These are phyloP conservation scores for Smithsoniella earleae DNA, from an alignment of 163 green algal genomes.

Conservation along the genomic window DNA sequence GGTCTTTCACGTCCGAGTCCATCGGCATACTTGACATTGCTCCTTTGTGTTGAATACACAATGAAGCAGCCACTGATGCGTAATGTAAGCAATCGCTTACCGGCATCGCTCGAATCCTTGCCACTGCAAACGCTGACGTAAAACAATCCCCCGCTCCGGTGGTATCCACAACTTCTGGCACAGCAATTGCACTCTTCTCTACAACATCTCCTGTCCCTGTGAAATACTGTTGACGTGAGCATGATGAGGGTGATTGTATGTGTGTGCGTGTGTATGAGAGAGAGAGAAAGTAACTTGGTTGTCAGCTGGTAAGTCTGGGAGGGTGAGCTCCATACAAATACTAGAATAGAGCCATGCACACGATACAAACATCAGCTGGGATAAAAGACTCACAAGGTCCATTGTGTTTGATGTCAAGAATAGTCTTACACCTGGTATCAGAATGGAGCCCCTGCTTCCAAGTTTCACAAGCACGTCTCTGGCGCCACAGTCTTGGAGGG, in stretches of 20 bases:
- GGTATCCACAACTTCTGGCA: slow-evolving; percentile 72
- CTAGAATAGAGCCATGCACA: no score
- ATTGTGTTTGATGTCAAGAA: neutral
- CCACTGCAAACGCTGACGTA: slow-evolving; percentile 76
- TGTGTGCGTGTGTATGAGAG: no score
- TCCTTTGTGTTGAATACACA: slow-evolving; percentile 66
- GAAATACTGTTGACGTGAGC: no score
- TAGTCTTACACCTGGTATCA: slow-evolving; percentile 44
- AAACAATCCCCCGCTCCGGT: slow-evolving; percentile 91
- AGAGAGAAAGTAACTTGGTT: no score
- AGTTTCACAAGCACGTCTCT: slow-evolving; percentile 78
- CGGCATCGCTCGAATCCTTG: slow-evolving; percentile 53
- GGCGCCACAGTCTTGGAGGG: slow-evolving; percentile 50
- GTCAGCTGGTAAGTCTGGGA: no score
- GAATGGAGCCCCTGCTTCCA: slow-evolving; percentile 62
- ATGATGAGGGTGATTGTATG: no score
- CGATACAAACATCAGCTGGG: no score
- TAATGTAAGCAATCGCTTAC: slow-evolving; percentile 56
- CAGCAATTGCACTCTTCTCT: slow-evolving; percentile 44
- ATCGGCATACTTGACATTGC: slow-evolving; percentile 74
- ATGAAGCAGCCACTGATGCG: slow-evolving; percentile 59
- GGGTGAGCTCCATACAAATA: no score
- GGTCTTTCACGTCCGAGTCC: slow-evolving; percentile 48
- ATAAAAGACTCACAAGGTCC: no score
- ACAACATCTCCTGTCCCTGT: slow-evolving; percentile 29